phyloP scores from a whole-genome alignment of 371 early-diverging fungal species.

The Mortierella sp. region DNA sequence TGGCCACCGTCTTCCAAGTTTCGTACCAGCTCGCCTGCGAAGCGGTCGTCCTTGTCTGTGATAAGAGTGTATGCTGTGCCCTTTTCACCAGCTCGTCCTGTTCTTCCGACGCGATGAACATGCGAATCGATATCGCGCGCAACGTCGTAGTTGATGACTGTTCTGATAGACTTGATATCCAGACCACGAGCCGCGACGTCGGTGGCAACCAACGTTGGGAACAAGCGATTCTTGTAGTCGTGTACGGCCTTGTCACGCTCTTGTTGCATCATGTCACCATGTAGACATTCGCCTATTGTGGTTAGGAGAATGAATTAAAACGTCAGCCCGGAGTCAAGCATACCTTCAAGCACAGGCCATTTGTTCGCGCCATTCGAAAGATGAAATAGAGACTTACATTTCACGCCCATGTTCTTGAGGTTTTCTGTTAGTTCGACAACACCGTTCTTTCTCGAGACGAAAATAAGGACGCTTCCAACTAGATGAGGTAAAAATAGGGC shows the following conservation, averaged over 20 bases:
- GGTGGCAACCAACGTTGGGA: constrained; percentile 96
- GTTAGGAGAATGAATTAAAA: not conserved
- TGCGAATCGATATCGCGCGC: constrained; percentile 87
- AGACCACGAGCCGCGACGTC: constrained; percentile 99
- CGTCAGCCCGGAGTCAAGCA: not conserved
- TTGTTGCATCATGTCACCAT: constrained; percentile 98
- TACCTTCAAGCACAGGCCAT: not conserved
- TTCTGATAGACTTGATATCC: constrained; percentile 82
- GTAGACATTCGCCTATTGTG: constrained; percentile 86
- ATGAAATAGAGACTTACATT: constrained; percentile 64
- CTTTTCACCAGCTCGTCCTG: constrained; percentile 82
- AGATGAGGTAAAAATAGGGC: not conserved
- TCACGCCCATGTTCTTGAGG: constrained; percentile 63
- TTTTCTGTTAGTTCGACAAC: constrained; percentile 74
- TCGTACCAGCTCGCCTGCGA: constrained; percentile 84
- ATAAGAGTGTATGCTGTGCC: constrained; percentile 82
- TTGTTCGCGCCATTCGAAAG: not conserved
- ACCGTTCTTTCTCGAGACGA: constrained; percentile 75
- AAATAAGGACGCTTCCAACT: constrained; percentile 80
- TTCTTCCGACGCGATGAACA: constrained; percentile 81
- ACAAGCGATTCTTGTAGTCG: constrained; percentile 80
- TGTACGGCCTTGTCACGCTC: constrained; percentile 95
- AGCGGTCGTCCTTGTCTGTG: constrained; percentile 81
- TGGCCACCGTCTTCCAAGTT: constrained; percentile 81
- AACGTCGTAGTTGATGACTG: constrained; percentile 83